A percentile compares a stretch with the other conserved stretches of the same genome.
Conservation (phyloP, 768 basidiomycete species). For the Coprinopsis strossmayeri region DNA sequence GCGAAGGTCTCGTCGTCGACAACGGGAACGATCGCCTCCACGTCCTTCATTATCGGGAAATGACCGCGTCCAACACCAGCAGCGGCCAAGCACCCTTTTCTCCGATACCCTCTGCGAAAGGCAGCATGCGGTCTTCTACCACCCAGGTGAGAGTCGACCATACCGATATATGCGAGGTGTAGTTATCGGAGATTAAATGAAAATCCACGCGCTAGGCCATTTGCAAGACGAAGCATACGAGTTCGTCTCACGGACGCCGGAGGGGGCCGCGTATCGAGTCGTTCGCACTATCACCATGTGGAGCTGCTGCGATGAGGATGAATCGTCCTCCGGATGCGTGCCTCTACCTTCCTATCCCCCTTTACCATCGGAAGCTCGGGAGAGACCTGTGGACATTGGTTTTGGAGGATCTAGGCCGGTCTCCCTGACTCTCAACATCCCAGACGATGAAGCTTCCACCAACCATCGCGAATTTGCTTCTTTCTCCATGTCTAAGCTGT, state of each 20-base stretch:
- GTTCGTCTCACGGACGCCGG: constrained; percentile 30
- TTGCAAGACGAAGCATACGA: constrained; percentile 34
- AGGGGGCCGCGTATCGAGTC: constrained; percentile 24
- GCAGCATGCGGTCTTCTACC: constrained; percentile 19
- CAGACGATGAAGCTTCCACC: neutral
- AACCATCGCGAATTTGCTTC: neutral
- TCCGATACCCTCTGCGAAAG: constrained; percentile 1
- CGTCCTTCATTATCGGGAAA: no score
- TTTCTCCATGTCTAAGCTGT: neutral
- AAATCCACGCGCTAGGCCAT: constrained; percentile 20
- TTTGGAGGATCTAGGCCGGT: neutral
- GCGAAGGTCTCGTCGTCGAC: no score
- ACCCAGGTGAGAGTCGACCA: constrained; percentile 29
- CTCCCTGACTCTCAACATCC: neutral
- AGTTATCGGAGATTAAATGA: neutral
- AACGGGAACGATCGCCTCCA: no score
- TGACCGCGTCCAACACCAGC: neutral
- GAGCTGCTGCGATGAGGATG: constrained; percentile 42
- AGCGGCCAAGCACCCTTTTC: neutral
- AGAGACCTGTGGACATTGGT: neutral
- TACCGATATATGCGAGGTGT: no score
- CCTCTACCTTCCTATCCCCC: neutral
- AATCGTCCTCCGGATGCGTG: constrained; percentile 30
- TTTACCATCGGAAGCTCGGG: neutral
- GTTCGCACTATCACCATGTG: constrained; percentile 35